A percentile compares a stretch with the other conserved stretches of the same genome.
phyloP scores from a whole-genome alignment of 192 early-diverging fungal genomes.

The Oehlia diaphana region DNA sequence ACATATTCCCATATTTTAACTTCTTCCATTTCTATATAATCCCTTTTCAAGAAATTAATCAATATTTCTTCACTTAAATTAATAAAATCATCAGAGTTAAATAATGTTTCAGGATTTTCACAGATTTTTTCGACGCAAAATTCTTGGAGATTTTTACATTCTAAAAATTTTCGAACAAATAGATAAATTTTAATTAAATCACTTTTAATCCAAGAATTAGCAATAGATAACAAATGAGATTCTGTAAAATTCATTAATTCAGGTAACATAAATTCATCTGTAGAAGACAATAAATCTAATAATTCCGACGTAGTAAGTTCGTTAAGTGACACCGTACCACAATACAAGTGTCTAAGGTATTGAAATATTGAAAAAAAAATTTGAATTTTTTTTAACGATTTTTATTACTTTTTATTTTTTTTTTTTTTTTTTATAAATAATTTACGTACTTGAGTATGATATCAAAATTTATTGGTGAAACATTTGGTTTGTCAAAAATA shows the following conservation, averaged over 20 bases:
- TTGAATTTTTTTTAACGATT: not conserved
- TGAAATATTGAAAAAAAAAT: too few species aligned
- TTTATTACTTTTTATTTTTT: not conserved
- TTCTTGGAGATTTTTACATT: not conserved
- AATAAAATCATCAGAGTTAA: not conserved
- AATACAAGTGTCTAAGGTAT: not conserved
- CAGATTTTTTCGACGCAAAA: not conserved
- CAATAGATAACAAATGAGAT: not conserved
- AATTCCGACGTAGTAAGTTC: not conserved
- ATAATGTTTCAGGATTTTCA: not conserved
- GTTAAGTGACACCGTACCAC: not conserved
- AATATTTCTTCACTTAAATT: not conserved
- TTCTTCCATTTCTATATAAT: not conserved
- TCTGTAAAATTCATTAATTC: not conserved
- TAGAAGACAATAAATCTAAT: not conserved
- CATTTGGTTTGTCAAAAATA: not conserved
- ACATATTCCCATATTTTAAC: conserved; percentile 1
- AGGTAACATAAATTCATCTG: not conserved
- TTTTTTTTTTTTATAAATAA: not conserved
- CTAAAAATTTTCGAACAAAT: not conserved
- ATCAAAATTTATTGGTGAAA: not conserved
- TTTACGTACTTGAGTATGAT: not conserved
- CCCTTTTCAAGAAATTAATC: not conserved
- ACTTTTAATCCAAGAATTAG: not conserved
- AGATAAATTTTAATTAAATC: not conserved